These are phyloP conservation scores for Dictyostelium intermedium DNA, from an alignment of 78 protist genomes.

Conservation along the genomic window DNA sequence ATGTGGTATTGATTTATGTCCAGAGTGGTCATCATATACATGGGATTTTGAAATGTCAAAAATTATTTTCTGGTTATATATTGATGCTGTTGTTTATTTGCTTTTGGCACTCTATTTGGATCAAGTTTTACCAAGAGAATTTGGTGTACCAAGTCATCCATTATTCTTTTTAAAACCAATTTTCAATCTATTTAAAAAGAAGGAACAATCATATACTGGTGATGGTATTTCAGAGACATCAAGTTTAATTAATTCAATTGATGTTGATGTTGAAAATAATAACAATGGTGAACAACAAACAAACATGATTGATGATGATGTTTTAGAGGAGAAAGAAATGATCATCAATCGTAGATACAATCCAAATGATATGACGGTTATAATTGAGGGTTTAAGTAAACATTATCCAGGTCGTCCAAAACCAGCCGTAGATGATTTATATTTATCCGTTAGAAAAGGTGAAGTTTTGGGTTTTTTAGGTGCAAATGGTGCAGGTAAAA, in stretches of 20 bases:
- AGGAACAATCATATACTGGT: background rate
- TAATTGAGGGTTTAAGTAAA: slow-evolving; percentile 8
- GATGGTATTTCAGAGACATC: background rate
- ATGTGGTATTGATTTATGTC: slow-evolving; percentile 57
- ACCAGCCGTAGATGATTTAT: slow-evolving; percentile 63
- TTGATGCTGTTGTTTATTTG: slow-evolving; percentile 73
- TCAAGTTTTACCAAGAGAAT: slow-evolving; percentile 79
- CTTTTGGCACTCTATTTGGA: slow-evolving; percentile 84
- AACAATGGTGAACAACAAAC: background rate
- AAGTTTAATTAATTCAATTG: background rate
- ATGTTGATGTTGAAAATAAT: background rate
- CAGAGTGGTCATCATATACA: slow-evolving; percentile 23
- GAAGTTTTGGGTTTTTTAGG: slow-evolving; percentile 94
- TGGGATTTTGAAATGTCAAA: slow-evolving; percentile 47
- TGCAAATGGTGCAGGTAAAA: slow-evolving; percentile 96
- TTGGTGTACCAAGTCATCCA: slow-evolving; percentile 80
- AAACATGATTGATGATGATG: slow-evolving; percentile 52
- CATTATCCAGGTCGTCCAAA: slow-evolving; percentile 39
- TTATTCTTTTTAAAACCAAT: slow-evolving; percentile 63
- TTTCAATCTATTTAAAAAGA: background rate
- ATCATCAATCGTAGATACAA: background rate
- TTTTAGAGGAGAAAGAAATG: background rate
- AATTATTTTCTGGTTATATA: slow-evolving; percentile 58
- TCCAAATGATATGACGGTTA: background rate
- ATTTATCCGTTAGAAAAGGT: slow-evolving; percentile 66